A percentile compares a stretch with the other conserved stretches of the same genome.
Evolutionary conservation across 139 green algal species (phyloP).

Genomic region (Tetradesmus obliquus): DNA sequence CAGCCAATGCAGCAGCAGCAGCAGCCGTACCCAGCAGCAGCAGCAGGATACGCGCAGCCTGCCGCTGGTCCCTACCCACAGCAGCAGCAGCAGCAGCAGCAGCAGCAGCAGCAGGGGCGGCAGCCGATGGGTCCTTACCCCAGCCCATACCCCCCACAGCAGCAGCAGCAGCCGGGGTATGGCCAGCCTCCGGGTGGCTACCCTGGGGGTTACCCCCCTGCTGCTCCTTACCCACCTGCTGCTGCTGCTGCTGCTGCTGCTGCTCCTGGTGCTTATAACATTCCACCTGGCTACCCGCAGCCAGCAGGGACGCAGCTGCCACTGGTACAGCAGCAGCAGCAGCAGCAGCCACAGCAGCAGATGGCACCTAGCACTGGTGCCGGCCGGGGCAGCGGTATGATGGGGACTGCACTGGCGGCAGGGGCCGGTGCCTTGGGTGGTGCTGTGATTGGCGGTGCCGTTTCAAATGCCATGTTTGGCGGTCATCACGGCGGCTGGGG

Average conservation of each 20-base stretch:
- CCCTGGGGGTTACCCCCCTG: not conserved
- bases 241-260: not conserved
- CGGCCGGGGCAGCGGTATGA: not conserved
- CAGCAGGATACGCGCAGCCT: not conserved
- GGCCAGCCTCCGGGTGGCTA: not conserved
- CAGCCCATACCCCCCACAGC: not conserved
- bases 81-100: not conserved
- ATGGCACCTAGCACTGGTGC: not conserved
- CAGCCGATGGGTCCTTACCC: not conserved
- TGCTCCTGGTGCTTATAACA: not conserved
- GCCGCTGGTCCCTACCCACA: not conserved
- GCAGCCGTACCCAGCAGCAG: not conserved
- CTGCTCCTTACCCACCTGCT: not conserved
- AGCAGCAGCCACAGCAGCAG: conserved; percentile 27
- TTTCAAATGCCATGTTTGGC: conserved; percentile 28
- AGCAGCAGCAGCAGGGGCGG: conserved; percentile 24
- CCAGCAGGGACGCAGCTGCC: not conserved
- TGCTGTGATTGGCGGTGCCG: conserved; percentile 19
- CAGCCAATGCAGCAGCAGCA: not conserved
- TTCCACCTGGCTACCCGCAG: not conserved
- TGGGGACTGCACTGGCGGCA: conserved; percentile 15
- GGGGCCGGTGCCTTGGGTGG: conserved; percentile 25
- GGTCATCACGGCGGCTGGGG: not conserved
- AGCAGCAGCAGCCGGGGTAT: conserved; percentile 6
- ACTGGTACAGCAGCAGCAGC: not conserved